phyloP scores from a whole-genome alignment of 2,329 filamentous ascomycete species.

The Neopestalotiopsis rosae region DNA sequence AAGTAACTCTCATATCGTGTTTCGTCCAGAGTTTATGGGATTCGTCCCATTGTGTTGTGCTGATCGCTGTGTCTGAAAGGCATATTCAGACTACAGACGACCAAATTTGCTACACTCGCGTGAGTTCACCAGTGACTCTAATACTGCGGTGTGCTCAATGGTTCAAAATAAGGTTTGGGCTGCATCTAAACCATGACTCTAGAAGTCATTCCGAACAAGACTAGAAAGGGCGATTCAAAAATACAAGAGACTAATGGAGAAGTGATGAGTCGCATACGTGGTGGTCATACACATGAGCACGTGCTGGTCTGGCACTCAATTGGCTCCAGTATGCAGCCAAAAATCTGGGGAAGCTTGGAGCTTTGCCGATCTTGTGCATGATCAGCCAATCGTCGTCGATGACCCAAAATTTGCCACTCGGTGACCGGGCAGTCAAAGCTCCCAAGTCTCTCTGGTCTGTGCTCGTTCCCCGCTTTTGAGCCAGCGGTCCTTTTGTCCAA shows the following conservation, averaged over 20 bases:
- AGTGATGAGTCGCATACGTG: neutral
- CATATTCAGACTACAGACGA: too few species aligned
- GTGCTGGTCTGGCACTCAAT: neutral
- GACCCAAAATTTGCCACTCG: neutral
- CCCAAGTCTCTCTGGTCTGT: neutral
- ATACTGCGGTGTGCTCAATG: too few species aligned
- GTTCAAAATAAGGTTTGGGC: too few species aligned
- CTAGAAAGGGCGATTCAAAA: too few species aligned
- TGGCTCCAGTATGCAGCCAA: neutral
- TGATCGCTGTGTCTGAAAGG: too few species aligned
- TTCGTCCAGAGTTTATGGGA: too few species aligned
- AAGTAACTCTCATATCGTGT: too few species aligned
- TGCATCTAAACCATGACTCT: neutral
- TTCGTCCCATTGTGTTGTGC: too few species aligned
- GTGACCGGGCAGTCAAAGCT: neutral
- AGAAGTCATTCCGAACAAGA: neutral
- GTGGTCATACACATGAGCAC: neutral
- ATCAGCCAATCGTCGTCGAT: neutral
- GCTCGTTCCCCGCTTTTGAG: neutral
- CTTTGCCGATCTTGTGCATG: neutral
- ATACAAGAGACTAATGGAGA: too few species aligned
- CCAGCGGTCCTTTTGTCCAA: neutral
- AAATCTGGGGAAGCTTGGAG: slow-evolving; percentile 7
- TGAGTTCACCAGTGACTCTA: too few species aligned
- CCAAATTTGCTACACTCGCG: too few species aligned